phyloP scores from a whole-genome alignment of 2,329 filamentous ascomycete species.

The Epichloe uncinata region DNA sequence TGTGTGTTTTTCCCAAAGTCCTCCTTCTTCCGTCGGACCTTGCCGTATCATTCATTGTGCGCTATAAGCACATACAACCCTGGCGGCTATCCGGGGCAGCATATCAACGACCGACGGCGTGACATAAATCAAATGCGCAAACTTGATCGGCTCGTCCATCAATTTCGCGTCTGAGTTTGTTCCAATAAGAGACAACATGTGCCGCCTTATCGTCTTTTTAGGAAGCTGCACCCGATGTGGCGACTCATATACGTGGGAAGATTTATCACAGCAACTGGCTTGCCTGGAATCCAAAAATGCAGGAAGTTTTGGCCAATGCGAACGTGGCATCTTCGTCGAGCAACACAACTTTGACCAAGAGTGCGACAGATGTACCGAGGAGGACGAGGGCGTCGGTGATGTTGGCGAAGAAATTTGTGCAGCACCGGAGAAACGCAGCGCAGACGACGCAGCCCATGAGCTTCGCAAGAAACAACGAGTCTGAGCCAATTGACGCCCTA shows the following conservation, averaged over 20 bases:
- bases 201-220: slow-evolving; percentile 31
- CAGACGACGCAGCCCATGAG: slow-evolving; percentile 9
- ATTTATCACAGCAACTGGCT: slow-evolving; percentile 31
- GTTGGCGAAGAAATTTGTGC: slow-evolving; percentile 18
- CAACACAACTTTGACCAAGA: slow-evolving; percentile 35
- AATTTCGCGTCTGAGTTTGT: neutral
- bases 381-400: slow-evolving; percentile 29
- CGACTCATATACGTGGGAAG: slow-evolving; percentile 27
- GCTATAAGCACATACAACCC: too few species aligned
- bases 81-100: too few species aligned
- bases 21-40: too few species aligned
- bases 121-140: neutral
- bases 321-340: slow-evolving; percentile 26
- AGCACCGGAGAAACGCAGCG: slow-evolving; percentile 8
- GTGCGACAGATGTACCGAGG: slow-evolving; percentile 29
- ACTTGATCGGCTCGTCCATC: neutral
- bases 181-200: slow-evolving; percentile 21
- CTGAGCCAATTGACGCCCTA: slow-evolving; percentile 8
- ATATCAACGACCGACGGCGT: too few species aligned
- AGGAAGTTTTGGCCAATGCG: slow-evolving; percentile 30
- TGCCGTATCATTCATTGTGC: too few species aligned
- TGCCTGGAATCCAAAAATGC: slow-evolving; percentile 37
- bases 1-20: too few species aligned
- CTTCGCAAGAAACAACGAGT: slow-evolving; percentile 19
- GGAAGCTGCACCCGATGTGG: slow-evolving; percentile 31